phyloP scores from a whole-genome alignment of 2,329 filamentous ascomycete species.

The Lecanicillium sp. region DNA sequence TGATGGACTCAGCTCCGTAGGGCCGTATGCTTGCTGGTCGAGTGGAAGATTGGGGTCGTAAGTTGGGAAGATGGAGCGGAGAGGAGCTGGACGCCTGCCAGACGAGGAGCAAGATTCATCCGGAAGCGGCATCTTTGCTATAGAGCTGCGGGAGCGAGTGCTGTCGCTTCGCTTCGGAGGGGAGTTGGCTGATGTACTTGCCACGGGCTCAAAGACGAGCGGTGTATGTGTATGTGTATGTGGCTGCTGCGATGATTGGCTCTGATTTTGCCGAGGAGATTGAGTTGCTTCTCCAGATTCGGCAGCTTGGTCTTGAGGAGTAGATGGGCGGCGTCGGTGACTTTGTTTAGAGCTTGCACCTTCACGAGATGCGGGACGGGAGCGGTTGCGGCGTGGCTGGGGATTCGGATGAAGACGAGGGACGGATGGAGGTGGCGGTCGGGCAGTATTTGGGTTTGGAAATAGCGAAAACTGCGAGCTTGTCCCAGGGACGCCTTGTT shows the following conservation, averaged over 20 bases:
- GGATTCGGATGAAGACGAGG: conserved; percentile 30
- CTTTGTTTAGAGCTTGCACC: conserved; percentile 10
- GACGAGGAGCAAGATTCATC: conserved; percentile 22
- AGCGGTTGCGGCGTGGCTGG: conserved; percentile 15
- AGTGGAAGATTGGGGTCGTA: conserved; percentile 63
- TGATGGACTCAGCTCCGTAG: conserved; percentile 55
- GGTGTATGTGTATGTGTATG: conserved; percentile 23
- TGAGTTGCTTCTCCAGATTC: conserved; percentile 9
- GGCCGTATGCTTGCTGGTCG: conserved; percentile 61
- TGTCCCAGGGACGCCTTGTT: conserved; percentile 15
- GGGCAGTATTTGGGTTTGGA: conserved; percentile 38
- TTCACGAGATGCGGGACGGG: conserved; percentile 19
- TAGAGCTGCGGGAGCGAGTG: conserved; percentile 44
- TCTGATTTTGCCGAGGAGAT: conserved; percentile 20
- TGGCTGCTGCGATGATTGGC: conserved; percentile 22
- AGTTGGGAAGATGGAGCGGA: conserved; percentile 67
- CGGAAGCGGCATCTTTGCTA: conserved; percentile 42
- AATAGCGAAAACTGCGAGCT: conserved; percentile 42
- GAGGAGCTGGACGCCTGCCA: conserved; percentile 29
- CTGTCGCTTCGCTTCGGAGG: conserved; percentile 42
- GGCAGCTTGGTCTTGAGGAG: conserved; percentile 9
- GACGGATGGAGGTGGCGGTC: conserved; percentile 24
- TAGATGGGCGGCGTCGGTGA: conserved; percentile 2
- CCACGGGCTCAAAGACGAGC: conserved; percentile 11
- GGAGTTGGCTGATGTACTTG: conserved; percentile 30